phyloP scores from a whole-genome alignment of 1,139 yeast genomes.

The Geotrichum restrictum region DNA sequence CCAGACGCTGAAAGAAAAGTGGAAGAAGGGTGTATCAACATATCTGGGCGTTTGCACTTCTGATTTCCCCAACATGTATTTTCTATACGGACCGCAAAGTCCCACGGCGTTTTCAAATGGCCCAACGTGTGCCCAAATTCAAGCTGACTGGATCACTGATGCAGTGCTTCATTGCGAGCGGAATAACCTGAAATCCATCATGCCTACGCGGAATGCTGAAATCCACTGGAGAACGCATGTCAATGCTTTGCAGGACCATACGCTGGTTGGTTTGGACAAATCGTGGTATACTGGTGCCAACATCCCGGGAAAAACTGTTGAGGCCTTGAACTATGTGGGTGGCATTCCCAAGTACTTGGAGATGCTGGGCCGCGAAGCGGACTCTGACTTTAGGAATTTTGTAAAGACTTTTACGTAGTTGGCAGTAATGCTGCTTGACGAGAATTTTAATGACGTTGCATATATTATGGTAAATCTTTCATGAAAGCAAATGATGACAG shows the following conservation, averaged over 20 bases:
- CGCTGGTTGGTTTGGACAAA: conserved; percentile 13
- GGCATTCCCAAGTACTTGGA: conserved; percentile 30
- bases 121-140: conserved; percentile 33
- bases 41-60: conserved; percentile 31
- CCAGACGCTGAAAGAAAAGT: conserved; percentile 28
- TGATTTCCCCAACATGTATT: conserved; percentile 35
- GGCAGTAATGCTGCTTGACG: too few species aligned
- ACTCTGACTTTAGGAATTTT: conserved; percentile 19
- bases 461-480: too few species aligned
- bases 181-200: conserved; percentile 22
- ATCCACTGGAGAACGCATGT: conserved; percentile 19
- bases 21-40: conserved; percentile 31
- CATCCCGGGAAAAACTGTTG: conserved; percentile 33
- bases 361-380: conserved; percentile 20
- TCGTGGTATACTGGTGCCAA: conserved; percentile 36
- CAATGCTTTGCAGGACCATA: conserved; percentile 16
- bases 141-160: conserved; percentile 29
- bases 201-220: conserved; percentile 20
- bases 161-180: conserved; percentile 23
- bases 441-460: too few species aligned
- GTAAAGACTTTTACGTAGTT: not conserved
- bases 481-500: too few species aligned
- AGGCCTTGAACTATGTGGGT: conserved; percentile 29
- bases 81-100: conserved; percentile 36
- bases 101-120: conserved; percentile 37